Conservation (phyloP, 2,329 filamentous ascomycete genomes). For the Xylariales sp. region DNA sequence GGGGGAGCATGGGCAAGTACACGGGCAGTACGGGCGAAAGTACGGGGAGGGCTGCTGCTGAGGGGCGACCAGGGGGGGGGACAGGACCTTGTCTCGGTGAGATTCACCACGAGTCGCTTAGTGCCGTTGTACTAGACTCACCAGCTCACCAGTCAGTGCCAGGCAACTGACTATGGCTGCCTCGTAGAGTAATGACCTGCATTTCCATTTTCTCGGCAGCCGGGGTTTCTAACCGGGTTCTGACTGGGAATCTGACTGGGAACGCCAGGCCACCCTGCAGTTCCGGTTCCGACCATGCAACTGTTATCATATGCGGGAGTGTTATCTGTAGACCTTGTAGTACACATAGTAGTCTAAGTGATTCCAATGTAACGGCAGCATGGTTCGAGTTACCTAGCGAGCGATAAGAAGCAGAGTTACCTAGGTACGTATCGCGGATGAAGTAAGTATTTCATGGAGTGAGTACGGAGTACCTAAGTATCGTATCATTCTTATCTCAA, state of each 20-base stretch:
- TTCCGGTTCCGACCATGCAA: no score
- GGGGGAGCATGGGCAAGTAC: not conserved
- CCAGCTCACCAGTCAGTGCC: no score
- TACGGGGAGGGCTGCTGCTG: no score
- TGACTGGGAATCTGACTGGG: no score
- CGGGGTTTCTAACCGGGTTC: not conserved
- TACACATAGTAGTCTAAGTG: not conserved
- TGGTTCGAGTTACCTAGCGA: no score
- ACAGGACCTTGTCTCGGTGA: slow-evolving; percentile 8
- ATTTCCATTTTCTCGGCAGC: not conserved
- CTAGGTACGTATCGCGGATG: no score
- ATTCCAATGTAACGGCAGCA: not conserved
- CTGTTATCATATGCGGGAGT: no score
- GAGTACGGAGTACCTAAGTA: no score
- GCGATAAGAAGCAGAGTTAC: no score
- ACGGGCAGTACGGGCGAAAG: no score
- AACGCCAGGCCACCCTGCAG: no score
- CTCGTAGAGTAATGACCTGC: slow-evolving; percentile 2
- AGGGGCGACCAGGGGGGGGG: not conserved
- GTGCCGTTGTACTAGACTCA: slow-evolving; percentile 1
- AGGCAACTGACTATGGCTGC: not conserved
- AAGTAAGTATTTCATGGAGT: no score
- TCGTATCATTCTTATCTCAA: not conserved
- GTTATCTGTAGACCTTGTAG: not conserved
- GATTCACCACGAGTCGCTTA: slow-evolving; percentile 19